Base-by-base conservation (phyloP, 768 basidiomycete genomes). In the Tephrocybe sp. region DNA sequence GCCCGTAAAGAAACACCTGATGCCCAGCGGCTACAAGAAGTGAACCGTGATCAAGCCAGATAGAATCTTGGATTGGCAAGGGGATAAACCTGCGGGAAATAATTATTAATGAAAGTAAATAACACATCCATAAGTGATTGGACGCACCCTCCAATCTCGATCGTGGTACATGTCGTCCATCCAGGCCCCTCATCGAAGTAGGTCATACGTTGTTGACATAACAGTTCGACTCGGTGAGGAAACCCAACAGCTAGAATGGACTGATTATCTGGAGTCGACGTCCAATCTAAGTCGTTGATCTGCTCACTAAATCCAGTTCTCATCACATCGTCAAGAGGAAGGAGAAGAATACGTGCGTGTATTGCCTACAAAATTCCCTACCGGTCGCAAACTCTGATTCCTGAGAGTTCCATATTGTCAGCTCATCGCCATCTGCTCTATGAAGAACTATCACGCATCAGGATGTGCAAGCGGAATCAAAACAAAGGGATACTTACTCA, bases 371-470 rank as follows among this genome's bases (percentile, higher is more conserved):
- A 63, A 86, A 88, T 66, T 97, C 95, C 42, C 95, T 72, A 2
- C 95, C 95, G 4, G 89, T 87, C 7, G 92, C 85, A 67, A 98
- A 98, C 67, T 96, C 91, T 15, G 90, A 94, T 66, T 90, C 90
- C 45, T 88, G 88, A 0, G 94, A 97, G 67, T 98, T 93, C 96
- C 96, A 98, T 15, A 98, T 93, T 0, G 93, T 93, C 40, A 98
- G 68, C 62, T 95, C 92, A 52, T 89, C 78, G 0, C 86, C 87
- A 17, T 81, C 78, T 0, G 74, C 60, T 14, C 70, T 65, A 4
- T 77, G 71, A 12, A 86, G 82, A 54, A 93, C 91, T 93, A 17
- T 2, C 6, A 21, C 38, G 45, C 20, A 59, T 50, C 32, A 46
- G 46, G 51, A 45, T 55, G 45, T 26, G 46, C 6, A 24, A 36